Conservation (phyloP, 1,284 basidiomycete genomes). For the Dichomitus squalens region DNA sequence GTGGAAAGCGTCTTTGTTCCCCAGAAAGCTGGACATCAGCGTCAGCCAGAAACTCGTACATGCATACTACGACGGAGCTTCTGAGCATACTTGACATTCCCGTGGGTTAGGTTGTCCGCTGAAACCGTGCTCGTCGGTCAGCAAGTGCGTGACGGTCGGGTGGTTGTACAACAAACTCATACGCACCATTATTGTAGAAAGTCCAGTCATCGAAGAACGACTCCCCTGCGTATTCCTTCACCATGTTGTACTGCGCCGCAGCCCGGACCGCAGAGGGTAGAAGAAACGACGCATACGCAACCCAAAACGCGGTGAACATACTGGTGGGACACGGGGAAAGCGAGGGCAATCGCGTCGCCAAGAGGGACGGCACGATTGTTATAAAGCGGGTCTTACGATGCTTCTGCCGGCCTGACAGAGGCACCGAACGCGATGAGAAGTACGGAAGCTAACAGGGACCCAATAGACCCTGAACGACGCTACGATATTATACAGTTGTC, state of each 20-base stretch:
- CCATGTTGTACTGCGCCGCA: constrained; percentile 32
- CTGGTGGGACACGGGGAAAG: constrained; percentile 6
- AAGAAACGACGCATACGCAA: constrained; percentile 14
- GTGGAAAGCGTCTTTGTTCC: constrained; percentile 47
- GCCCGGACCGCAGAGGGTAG: constrained; percentile 22
- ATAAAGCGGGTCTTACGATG: constrained; percentile 18
- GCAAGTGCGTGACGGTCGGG: not conserved
- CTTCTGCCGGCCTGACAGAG: constrained; percentile 12
- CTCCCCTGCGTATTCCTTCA: constrained; percentile 39
- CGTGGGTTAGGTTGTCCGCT: constrained; percentile 74
- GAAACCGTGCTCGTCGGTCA: constrained; percentile 6
- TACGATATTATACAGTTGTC: constrained; percentile 13
- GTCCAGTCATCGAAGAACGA: constrained; percentile 44
- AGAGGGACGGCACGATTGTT: constrained; percentile 12
- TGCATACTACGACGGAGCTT: not conserved
- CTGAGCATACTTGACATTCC: constrained; percentile 56
- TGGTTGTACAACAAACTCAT: not conserved
- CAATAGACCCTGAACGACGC: constrained; percentile 4
- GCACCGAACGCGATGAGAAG: not conserved
- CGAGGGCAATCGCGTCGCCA: not conserved
- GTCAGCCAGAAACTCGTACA: not conserved
- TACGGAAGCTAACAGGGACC: constrained; percentile 4
- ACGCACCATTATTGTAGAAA: constrained; percentile 40
- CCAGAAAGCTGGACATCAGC: constrained; percentile 50
- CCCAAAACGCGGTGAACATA: constrained; percentile 19